A percentile compares a stretch with the other conserved stretches of the same genome.
phyloP scores from a whole-genome alignment of 805 yeast genomes.

The Pichia paraexigua region DNA sequence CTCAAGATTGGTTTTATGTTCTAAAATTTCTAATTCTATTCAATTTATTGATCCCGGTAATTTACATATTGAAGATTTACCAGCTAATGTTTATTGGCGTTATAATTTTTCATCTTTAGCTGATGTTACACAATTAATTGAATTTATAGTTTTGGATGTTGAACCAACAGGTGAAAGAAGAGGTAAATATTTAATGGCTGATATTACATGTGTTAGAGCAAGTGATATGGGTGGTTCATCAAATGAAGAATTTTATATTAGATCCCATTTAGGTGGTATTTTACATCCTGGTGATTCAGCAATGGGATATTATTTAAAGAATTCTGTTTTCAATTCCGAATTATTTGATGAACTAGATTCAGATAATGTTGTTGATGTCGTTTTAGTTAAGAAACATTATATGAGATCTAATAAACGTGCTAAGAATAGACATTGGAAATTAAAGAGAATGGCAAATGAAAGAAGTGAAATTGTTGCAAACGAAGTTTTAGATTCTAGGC shows the following conservation, averaged over 20 bases:
- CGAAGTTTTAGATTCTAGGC: constrained; percentile 40
- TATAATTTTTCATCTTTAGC: constrained; percentile 69
- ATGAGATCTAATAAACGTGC: constrained; percentile 67
- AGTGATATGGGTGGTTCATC: constrained; percentile 84
- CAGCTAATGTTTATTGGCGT: constrained; percentile 73
- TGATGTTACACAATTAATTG: constrained; percentile 68
- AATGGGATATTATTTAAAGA: constrained; percentile 80
- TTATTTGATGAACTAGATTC: constrained; percentile 66
- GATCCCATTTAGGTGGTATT: constrained; percentile 90
- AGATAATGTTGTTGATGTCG: constrained; percentile 71
- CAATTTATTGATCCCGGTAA: constrained; percentile 85
- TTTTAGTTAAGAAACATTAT: constrained; percentile 83
- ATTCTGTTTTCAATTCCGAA: constrained; percentile 83
- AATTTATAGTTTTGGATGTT: constrained; percentile 85
- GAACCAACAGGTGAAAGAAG: constrained; percentile 79
- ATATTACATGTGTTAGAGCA: constrained; percentile 84
- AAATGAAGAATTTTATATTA: constrained; percentile 60
- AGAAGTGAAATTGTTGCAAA: constrained; percentile 77
- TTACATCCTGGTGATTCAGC: constrained; percentile 95
- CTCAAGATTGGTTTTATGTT: constrained; percentile 74
- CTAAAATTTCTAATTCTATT: constrained; percentile 70
- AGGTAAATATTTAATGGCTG: constrained; percentile 81
- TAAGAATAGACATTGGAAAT: constrained; percentile 80
- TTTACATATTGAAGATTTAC: constrained; percentile 67
- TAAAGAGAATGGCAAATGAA: constrained; percentile 96